These are phyloP conservation scores for Cytospora piceae DNA, from an alignment of 2,329 filamentous ascomycete genomes.

Conservation along the genomic window DNA sequence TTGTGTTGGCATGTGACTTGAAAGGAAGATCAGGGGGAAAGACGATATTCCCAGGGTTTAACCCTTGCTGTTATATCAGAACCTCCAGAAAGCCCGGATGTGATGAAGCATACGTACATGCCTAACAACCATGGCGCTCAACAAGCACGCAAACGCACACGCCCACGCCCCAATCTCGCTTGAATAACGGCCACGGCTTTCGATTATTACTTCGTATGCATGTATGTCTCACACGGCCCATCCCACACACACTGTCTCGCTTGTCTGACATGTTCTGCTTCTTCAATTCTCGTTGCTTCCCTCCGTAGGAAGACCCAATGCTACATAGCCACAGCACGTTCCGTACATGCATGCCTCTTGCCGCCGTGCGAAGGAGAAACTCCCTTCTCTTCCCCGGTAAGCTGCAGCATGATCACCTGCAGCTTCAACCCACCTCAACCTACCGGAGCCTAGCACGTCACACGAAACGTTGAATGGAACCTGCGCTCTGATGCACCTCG, in stretches of 20 bases:
- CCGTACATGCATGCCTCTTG: background rate
- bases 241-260: background rate
- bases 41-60: background rate
- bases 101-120: background rate
- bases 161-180: background rate
- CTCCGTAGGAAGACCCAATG: background rate
- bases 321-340: background rate
- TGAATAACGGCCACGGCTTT: background rate
- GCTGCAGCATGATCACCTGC: background rate
- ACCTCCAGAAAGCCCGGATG: too few species aligned
- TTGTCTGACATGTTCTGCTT: too few species aligned
- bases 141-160: background rate
- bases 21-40: too few species aligned
- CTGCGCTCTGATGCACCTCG: background rate
- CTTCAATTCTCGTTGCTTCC: too few species aligned
- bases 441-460: constrained; percentile 1
- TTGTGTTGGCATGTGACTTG: too few species aligned
- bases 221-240: background rate
- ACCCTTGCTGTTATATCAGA: background rate
- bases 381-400: background rate
- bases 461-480: background rate
- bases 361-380: background rate
- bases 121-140: too few species aligned
- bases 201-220: background rate
- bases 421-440: background rate